phyloP scores from a whole-genome alignment of 805 yeast species.

The Barnettozyma sp. region DNA sequence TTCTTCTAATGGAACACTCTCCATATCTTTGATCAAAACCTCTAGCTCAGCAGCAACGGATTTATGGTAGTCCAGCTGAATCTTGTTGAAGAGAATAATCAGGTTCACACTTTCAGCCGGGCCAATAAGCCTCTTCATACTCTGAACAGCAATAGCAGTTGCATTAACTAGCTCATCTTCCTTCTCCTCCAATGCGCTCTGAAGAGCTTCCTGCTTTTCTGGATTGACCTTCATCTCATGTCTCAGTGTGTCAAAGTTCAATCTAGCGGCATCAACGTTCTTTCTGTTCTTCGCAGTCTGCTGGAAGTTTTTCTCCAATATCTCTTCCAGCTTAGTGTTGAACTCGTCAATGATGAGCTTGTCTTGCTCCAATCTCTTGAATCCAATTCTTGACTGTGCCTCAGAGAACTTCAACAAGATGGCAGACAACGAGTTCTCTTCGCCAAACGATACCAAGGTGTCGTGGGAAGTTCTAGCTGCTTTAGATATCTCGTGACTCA shows the following conservation, averaged over 20 bases:
- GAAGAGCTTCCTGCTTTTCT: conserved; percentile 16
- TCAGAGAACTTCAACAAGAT: conserved; percentile 42
- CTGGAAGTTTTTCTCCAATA: conserved; percentile 52
- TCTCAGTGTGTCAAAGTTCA: conserved; percentile 63
- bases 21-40: conserved; percentile 38
- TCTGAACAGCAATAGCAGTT: conserved; percentile 70
- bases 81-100: conserved; percentile 58
- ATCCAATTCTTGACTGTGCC: conserved; percentile 56
- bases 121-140: conserved; percentile 65
- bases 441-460: conserved; percentile 29
- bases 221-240: conserved; percentile 39
- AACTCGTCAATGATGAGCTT: conserved; percentile 50
- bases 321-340: conserved; percentile 46
- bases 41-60: conserved; percentile 44
- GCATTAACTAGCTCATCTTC: conserved; percentile 81
- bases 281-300: conserved; percentile 55
- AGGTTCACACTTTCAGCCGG: conserved; percentile 60
- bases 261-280: conserved; percentile 62
- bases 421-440: conserved; percentile 23
- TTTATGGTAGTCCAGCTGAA: conserved; percentile 60
- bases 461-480: conserved; percentile 47
- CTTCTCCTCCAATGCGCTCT: conserved; percentile 31
- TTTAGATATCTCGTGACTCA: conserved; percentile 61
- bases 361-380: conserved; percentile 66
- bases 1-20: conserved; percentile 38